phyloP scores from a whole-genome alignment of 2,329 filamentous ascomycete genomes.

The Fusarium sp. region DNA sequence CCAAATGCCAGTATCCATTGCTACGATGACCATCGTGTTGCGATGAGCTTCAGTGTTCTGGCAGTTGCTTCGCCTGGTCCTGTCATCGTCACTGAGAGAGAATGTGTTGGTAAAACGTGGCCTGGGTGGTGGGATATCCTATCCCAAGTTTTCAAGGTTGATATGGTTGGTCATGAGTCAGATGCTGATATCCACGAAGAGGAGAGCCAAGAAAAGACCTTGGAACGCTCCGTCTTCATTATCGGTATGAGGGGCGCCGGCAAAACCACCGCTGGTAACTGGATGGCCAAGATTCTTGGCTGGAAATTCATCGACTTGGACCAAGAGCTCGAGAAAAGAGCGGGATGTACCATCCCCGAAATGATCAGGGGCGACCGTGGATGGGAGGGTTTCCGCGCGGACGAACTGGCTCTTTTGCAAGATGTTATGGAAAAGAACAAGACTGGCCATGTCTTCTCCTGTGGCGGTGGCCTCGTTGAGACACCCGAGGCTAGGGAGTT shows the following conservation, averaged over 20 bases:
- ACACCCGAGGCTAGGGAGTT: conserved; percentile 81
- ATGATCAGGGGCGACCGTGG: conserved; percentile 79
- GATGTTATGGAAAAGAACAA: conserved; percentile 80
- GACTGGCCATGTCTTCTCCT: conserved; percentile 86
- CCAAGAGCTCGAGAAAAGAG: conserved; percentile 80
- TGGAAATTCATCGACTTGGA: conserved; percentile 90
- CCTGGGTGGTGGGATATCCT: conserved; percentile 98
- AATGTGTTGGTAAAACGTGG: conserved; percentile 98
- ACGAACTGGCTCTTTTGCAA: conserved; percentile 80
- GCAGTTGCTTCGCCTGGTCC: conserved; percentile 77
- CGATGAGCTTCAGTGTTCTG: conserved; percentile 97
- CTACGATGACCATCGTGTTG: conserved; percentile 97
- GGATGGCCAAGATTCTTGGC: conserved; percentile 81
- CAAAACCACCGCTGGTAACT: conserved; percentile 92
- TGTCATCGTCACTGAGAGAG: conserved; percentile 85
- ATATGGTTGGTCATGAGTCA: conserved; percentile 79
- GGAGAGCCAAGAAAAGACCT: conserved; percentile 6
- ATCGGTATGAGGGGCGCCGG: conserved; percentile 98
- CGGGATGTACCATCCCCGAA: conserved; percentile 83
- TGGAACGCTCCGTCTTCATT: conserved; percentile 82
- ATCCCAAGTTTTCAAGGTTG: conserved; percentile 79
- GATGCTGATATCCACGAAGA: conserved; percentile 32
- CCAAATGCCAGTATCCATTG: conserved; percentile 82
- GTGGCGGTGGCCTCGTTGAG: conserved; percentile 94
- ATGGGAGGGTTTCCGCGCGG: conserved; percentile 88